Conservation (phyloP, 2,329 filamentous ascomycete genomes). For the Arthrobotrys sphaeroides region DNA sequence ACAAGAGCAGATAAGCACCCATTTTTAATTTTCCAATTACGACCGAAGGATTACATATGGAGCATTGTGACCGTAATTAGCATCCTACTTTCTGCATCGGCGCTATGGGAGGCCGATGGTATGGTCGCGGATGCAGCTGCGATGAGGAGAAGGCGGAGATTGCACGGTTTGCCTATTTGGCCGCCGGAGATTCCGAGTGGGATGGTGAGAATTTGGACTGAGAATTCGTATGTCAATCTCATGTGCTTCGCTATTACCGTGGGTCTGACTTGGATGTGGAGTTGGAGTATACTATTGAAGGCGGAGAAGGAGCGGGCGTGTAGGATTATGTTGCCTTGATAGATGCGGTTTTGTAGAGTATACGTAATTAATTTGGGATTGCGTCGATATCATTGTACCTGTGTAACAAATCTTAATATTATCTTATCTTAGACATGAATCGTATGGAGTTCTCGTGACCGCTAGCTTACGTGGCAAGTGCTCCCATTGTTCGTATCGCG, state of each 20-base stretch:
- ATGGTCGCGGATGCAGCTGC: not conserved
- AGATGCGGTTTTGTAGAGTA: too few species aligned
- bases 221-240: not conserved
- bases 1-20: not conserved
- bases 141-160: not conserved
- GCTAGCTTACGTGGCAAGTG: too few species aligned
- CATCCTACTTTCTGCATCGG: not conserved
- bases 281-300: not conserved
- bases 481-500: too few species aligned
- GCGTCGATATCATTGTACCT: too few species aligned
- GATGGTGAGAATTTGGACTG: not conserved
- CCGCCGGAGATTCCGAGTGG: not conserved
- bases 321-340: not conserved
- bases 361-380: too few species aligned
- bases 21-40: not conserved
- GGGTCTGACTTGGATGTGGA: not conserved
- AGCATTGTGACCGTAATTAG: not conserved
- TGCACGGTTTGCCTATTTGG: not conserved
- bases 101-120: not conserved
- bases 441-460: too few species aligned
- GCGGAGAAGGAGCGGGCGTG: not conserved
- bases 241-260: not conserved
- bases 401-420: too few species aligned
- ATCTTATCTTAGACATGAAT: too few species aligned
- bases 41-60: not conserved